phyloP scores from a whole-genome alignment of 163 green algal species.

The Volvox carteri region DNA sequence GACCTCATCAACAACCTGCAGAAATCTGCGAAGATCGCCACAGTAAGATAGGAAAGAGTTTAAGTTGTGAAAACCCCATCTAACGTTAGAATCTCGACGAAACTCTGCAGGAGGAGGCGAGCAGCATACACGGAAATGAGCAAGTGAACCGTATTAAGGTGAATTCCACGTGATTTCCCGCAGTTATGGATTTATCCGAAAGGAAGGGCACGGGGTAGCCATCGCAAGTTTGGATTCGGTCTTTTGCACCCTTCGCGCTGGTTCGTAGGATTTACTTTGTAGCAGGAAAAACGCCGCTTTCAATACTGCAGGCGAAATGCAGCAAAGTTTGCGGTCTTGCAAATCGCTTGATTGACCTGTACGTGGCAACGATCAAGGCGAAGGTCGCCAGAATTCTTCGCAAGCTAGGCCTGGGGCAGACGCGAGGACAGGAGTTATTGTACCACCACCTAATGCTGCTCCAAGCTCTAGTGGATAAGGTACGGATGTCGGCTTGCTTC shows the following conservation, averaged over 20 bases:
- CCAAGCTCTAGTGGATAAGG: slow-evolving; percentile 31
- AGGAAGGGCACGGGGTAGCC: too few species aligned
- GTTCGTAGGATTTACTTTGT: too few species aligned
- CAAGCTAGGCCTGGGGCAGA: slow-evolving; percentile 39
- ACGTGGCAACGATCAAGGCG: slow-evolving; percentile 42
- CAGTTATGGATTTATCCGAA: too few species aligned
- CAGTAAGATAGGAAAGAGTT: too few species aligned
- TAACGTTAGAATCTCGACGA: too few species aligned
- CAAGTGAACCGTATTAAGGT: slow-evolving; percentile 45
- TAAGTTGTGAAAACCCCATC: too few species aligned
- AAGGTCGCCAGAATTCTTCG: slow-evolving; percentile 42
- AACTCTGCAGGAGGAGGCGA: slow-evolving; percentile 23
- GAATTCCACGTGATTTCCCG: too few species aligned
- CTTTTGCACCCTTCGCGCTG: too few species aligned
- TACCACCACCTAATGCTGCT: slow-evolving; percentile 42
- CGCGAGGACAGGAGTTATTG: slow-evolving; percentile 26
- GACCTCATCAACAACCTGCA: slow-evolving; percentile 33
- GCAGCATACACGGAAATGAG: slow-evolving; percentile 5
- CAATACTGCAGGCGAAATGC: slow-evolving; percentile 41
- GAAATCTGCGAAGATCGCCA: slow-evolving; percentile 24
- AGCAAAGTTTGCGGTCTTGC: slow-evolving; percentile 15
- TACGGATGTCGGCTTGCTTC: too few species aligned
- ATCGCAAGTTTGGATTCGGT: too few species aligned
- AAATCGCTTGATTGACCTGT: slow-evolving; percentile 46
- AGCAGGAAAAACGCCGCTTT: neutral